Evolutionary conservation across 2,329 filamentous ascomycete genomes (phyloP).

Genomic region (Fusarium haematococcum): DNA sequence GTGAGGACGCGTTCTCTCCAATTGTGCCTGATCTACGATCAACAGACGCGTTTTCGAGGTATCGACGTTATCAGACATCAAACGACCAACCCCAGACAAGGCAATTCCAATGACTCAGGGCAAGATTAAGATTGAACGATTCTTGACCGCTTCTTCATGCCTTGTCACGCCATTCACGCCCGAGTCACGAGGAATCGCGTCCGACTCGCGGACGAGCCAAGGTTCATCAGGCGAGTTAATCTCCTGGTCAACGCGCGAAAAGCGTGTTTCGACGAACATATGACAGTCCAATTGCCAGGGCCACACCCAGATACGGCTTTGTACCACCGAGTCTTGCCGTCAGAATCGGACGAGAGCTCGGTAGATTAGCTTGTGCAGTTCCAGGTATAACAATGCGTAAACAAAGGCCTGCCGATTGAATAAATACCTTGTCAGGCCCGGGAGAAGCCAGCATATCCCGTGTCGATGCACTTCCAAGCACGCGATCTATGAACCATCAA

Average conservation of each 20-base stretch:
- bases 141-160: constrained; percentile 12
- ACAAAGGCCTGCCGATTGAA: background rate
- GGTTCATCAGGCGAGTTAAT: constrained; percentile 2
- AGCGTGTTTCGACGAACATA: constrained; percentile 25
- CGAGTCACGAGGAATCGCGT: constrained; percentile 40
- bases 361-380: background rate
- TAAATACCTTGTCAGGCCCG: background rate
- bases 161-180: constrained; percentile 21
- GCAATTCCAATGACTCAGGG: background rate
- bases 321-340: background rate
- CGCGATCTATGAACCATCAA: background rate
- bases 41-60: background rate
- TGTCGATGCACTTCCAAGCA: background rate
- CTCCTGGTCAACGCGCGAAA: constrained; percentile 2
- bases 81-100: background rate
- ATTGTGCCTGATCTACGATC: background rate
- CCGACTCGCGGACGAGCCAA: constrained; percentile 23
- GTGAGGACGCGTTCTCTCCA: background rate
- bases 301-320: background rate
- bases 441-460: too few species aligned
- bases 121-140: constrained; percentile 1
- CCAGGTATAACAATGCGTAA: background rate
- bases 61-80: background rate
- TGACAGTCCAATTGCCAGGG: constrained; percentile 5
- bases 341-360: constrained; percentile 17